Evolutionary conservation across 345 rosid species (phyloP).

Genomic region (Linum lewisii): DNA sequence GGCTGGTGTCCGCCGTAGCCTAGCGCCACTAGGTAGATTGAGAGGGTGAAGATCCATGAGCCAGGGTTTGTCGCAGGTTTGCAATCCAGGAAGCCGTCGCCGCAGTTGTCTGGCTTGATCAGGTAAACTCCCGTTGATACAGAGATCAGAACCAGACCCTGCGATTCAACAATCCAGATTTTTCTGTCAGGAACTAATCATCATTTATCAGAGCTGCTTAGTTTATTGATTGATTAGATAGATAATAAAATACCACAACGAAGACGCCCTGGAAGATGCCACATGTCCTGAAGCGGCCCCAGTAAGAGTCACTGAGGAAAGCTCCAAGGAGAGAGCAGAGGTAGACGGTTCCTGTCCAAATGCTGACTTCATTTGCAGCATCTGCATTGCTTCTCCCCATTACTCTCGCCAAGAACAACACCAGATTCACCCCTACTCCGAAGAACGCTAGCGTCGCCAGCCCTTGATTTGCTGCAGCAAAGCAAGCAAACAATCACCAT

Average conservation of each 20-base stretch:
- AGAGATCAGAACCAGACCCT: conserved; percentile 60
- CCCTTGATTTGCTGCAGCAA: conserved; percentile 59
- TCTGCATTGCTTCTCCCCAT: conserved; percentile 61
- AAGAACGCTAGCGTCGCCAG: conserved; percentile 84
- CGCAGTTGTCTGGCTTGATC: conserved; percentile 62
- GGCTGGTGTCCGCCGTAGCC: conserved; percentile 96
- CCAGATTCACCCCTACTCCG: conserved; percentile 87
- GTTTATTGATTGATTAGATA: too few relatives aligned
- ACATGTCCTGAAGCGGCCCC: conserved; percentile 88
- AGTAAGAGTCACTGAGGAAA: conserved; percentile 88
- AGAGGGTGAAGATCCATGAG: conserved; percentile 42
- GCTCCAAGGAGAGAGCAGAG: conserved; percentile 79
- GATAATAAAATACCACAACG: conserved; percentile 49
- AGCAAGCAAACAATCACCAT: neutral
- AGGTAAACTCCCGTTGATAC: conserved; percentile 51
- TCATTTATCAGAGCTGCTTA: too few relatives aligned
- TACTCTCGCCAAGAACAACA: conserved; percentile 73
- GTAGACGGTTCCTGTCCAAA: conserved; percentile 94
- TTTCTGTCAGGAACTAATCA: too few relatives aligned
- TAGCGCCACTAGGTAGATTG: conserved; percentile 65
- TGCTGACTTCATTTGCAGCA: conserved; percentile 84
- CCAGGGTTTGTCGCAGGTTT: conserved; percentile 31
- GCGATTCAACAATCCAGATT: neutral
- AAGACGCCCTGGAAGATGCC: conserved; percentile 43
- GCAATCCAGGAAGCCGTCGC: conserved; percentile 40